phyloP scores from a whole-genome alignment of 2,329 filamentous ascomycete species.

The Tolypocladium album region DNA sequence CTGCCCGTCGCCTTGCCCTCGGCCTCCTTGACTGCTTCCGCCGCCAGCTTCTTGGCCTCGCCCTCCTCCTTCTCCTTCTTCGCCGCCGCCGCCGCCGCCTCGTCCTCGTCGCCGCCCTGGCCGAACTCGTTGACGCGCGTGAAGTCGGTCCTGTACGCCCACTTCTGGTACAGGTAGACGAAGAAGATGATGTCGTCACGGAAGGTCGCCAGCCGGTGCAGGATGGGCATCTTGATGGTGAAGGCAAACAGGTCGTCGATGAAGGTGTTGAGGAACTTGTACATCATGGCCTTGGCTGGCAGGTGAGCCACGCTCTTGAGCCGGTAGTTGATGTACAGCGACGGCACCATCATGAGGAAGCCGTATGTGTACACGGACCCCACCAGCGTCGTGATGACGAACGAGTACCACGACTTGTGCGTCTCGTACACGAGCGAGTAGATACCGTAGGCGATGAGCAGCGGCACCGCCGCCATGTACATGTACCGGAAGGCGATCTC shows the following conservation, averaged over 20 bases:
- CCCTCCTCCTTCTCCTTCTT: constrained; percentile 20
- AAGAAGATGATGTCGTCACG: constrained; percentile 98
- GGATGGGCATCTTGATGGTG: constrained; percentile 96
- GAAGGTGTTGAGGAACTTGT: constrained; percentile 98
- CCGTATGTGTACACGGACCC: constrained; percentile 96
- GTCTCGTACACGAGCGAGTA: constrained; percentile 90
- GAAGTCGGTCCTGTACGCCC: constrained; percentile 86
- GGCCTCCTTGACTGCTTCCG: constrained; percentile 24
- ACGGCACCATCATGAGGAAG: constrained; percentile 98
- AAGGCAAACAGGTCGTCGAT: constrained; percentile 98
- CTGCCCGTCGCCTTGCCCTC: constrained; percentile 38
- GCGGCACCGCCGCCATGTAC: constrained; percentile 81
- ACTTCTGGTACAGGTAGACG: constrained; percentile 90
- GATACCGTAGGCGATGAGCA: constrained; percentile 77
- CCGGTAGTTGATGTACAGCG: constrained; percentile 97
- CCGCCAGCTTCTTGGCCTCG: constrained; percentile 27
- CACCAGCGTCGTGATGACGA: constrained; percentile 87
- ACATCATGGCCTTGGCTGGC: constrained; percentile 92
- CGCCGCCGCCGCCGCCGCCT: constrained; percentile 22
- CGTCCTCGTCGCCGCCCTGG: constrained; percentile 89
- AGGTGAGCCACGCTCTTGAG: constrained; percentile 94
- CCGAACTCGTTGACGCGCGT: constrained; percentile 94
- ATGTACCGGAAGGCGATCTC: constrained; percentile 96
- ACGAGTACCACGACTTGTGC: constrained; percentile 98
- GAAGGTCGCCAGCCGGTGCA: constrained; percentile 85